Evolutionary conservation across 345 rosid genomes (phyloP).

Genomic region (Chamaenerion angustifolium): DNA sequence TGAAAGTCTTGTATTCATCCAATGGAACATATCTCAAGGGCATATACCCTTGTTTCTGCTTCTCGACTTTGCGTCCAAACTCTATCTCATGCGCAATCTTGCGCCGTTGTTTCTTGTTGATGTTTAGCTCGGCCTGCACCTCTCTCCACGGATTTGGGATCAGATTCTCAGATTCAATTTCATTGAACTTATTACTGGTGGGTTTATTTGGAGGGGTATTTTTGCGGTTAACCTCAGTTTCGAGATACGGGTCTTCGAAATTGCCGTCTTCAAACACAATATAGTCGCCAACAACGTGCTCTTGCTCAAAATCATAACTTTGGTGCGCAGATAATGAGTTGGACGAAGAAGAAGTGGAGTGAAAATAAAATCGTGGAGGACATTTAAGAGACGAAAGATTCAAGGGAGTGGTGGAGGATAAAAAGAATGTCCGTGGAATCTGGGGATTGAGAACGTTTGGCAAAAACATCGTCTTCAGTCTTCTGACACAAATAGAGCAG

Average conservation of each 20-base stretch:
- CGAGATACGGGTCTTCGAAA: conserved; percentile 63
- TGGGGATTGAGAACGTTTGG: conserved; percentile 12
- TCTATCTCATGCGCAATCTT: conserved; percentile 66
- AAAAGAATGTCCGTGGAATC: conserved; percentile 11
- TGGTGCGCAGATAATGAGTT: conserved; percentile 21
- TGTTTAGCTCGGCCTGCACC: conserved; percentile 63
- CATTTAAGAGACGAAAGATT: conserved; percentile 8
- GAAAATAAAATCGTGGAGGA: conserved; percentile 16
- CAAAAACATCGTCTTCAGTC: conserved; percentile 16
- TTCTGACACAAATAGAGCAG: background rate
- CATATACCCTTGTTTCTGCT: conserved; percentile 38
- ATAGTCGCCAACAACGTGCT: conserved; percentile 69
- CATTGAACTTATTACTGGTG: conserved; percentile 14
- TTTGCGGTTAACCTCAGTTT: conserved; percentile 7
- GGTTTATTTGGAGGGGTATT: conserved; percentile 1
- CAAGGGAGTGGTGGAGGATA: conserved; percentile 7
- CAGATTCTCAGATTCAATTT: conserved; percentile 41
- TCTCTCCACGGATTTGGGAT: conserved; percentile 82
- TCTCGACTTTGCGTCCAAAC: conserved; percentile 63
- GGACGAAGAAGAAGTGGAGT: conserved; percentile 21
- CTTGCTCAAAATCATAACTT: conserved; percentile 18
- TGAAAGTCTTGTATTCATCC: conserved; percentile 44
- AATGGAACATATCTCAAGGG: conserved; percentile 49
- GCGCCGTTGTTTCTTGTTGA: conserved; percentile 74
- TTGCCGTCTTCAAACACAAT: conserved; percentile 80